Percentiles rank a stretch among this genome's conserved stretches.
These are phyloP conservation scores for Wickerhamiella kazuoi DNA, from an alignment of 805 yeast species.

Conservation along the genomic window DNA sequence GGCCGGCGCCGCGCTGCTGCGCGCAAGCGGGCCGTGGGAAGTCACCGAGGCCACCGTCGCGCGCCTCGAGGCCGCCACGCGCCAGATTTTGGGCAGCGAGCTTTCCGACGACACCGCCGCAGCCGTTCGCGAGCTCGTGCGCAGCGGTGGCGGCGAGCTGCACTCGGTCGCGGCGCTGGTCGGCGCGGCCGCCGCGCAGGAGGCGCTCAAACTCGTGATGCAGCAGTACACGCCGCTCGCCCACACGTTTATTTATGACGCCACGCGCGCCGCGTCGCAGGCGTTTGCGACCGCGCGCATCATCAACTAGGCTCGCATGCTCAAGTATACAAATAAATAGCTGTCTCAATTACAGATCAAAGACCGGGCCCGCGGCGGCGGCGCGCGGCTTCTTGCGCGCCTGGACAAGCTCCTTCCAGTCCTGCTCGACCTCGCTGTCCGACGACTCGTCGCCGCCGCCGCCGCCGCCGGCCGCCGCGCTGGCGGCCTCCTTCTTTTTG, in stretches of 20 bases:
- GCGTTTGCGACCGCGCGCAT: constrained; percentile 12
- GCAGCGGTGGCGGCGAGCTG: constrained; percentile 27
- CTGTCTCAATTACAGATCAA: constrained; percentile 29
- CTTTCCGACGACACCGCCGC: background rate
- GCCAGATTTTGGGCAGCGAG: background rate
- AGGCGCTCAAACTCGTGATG: constrained; percentile 55
- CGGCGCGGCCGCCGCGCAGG: constrained; percentile 83
- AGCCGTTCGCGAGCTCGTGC: constrained; percentile 7
- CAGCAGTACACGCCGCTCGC: constrained; percentile 67
- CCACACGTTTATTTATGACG: constrained; percentile 58
- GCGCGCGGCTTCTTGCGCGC: constrained; percentile 44
- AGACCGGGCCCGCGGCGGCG: constrained; percentile 27
- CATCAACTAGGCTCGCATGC: background rate
- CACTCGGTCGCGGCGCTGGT: constrained; percentile 48
- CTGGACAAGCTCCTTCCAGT: constrained; percentile 76
- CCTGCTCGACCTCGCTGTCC: constrained; percentile 35
- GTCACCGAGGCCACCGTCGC: background rate
- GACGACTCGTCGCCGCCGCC: constrained; percentile 22
- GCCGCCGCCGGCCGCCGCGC: constrained; percentile 10
- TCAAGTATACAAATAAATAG: constrained; percentile 1
- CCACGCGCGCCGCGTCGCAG: constrained; percentile 23
- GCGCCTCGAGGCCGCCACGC: background rate
- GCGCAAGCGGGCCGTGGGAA: background rate
- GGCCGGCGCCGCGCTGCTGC: background rate
- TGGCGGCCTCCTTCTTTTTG: constrained; percentile 24